phyloP scores from a whole-genome alignment of 2,329 filamentous ascomycete genomes.

The Aspergillus japonicus region DNA sequence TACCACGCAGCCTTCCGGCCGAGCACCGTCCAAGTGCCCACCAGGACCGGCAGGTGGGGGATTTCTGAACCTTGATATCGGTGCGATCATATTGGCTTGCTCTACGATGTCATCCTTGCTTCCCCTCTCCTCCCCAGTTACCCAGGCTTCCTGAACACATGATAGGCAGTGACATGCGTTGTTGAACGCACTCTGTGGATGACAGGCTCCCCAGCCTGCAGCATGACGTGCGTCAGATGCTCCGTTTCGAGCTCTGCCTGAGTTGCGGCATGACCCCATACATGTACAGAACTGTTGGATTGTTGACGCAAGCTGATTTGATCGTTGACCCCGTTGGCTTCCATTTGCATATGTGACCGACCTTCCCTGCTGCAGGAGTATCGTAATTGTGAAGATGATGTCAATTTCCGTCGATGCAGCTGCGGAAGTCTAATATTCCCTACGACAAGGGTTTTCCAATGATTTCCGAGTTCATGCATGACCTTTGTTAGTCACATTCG shows the following conservation, averaged over 20 bases:
- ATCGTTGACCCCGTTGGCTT: conserved; percentile 19
- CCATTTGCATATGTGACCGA: conserved; percentile 22
- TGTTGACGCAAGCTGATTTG: conserved; percentile 21
- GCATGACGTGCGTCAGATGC: conserved; percentile 26
- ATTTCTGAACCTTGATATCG: conserved; percentile 13
- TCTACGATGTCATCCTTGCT: conserved; percentile 8
- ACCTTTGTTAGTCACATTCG: conserved; percentile 13
- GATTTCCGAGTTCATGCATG: conserved; percentile 14
- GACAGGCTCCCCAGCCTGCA: conserved; percentile 8
- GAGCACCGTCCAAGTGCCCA: conserved; percentile 8
- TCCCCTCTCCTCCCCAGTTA: conserved; percentile 4
- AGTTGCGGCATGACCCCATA: conserved; percentile 23
- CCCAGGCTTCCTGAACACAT: conserved; percentile 13
- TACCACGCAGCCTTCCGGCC: conserved; percentile 10
- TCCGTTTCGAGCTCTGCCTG: conserved; percentile 13
- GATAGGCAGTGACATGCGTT: conserved; percentile 10
- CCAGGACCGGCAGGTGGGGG: conserved; percentile 8
- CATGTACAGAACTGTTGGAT: conserved; percentile 21
- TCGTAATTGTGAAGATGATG: conserved; percentile 25
- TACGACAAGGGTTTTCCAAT: conserved; percentile 14
- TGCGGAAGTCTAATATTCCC: conserved; percentile 24
- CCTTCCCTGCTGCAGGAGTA: conserved; percentile 9
- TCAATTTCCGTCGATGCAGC: conserved; percentile 23
- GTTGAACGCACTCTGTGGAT: conserved; percentile 13
- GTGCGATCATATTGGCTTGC: conserved; percentile 13